Percentiles rank a stretch among this genome's conserved stretches.
Conservation (phyloP, 345 rosid genomes). For the Bruguiera gymnorhiza region DNA sequence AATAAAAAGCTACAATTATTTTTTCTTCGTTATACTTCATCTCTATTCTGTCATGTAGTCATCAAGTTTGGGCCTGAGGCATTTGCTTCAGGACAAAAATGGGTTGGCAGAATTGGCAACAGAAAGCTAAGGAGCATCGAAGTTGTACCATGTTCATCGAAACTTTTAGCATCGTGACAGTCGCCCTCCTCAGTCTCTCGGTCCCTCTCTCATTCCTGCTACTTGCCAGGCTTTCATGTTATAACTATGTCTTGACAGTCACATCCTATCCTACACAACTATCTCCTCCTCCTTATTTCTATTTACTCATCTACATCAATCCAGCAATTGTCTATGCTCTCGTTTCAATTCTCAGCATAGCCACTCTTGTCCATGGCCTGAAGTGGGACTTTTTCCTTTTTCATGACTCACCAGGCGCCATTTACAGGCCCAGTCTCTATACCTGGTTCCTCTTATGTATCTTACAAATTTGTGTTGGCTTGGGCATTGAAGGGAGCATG, state of each 20-base stretch:
- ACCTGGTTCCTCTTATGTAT: conserved; percentile 57
- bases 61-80: not conserved
- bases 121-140: conserved; percentile 4
- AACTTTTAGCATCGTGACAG: conserved; percentile 45
- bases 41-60: not conserved
- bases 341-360: conserved; percentile 41
- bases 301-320: conserved; percentile 29
- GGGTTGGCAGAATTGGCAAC: conserved; percentile 18
- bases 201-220: conserved; percentile 74
- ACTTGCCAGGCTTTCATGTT: conserved; percentile 52
- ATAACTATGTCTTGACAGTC: conserved; percentile 25
- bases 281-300: conserved; percentile 18
- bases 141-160: conserved; percentile 14
- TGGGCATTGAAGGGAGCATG: conserved; percentile 52
- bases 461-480: conserved; percentile 53
- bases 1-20: no score
- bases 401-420: conserved; percentile 22
- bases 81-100: conserved; percentile 2
- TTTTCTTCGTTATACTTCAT: not conserved
- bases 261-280: conserved; percentile 10
- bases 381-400: conserved; percentile 41
- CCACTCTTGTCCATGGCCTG: conserved; percentile 54
- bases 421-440: conserved; percentile 35
- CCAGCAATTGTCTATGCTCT: conserved; percentile 43
- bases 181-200: conserved; percentile 55